Evolutionary conservation across 208 protist genomes (phyloP), one percentile per base, ranked within the genome.

Genomic region (Leishmania turanica): DNA sequence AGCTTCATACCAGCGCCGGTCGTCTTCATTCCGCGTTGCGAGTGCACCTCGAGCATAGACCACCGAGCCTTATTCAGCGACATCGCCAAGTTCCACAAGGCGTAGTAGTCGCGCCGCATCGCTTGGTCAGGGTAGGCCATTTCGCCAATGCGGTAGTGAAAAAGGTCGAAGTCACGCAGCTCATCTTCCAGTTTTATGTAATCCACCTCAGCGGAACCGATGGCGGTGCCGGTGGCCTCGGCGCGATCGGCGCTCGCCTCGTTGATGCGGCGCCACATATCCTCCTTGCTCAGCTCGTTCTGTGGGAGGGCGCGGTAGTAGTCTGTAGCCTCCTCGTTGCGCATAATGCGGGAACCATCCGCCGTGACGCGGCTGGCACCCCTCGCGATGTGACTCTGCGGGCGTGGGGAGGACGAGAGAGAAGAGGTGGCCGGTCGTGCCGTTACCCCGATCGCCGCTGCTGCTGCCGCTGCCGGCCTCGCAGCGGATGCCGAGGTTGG

Each of bases 1-100:
- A 95, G 82, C 86, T 96, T 96, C 91, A 97, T 96, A 47, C 92
- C 90, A n/a, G 93, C 95, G n/a, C 95, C 95, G 47, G 95, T 97
- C 51, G 90, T 95, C 81, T 96, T 97, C 77, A 96, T 87, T 58
- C 93, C 93, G 31, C 91, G 90, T 87, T 97, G 92, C 54, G 92
- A 89, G 77, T 96, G 90, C 60, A 96, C 93, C 85, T 97, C 93
- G 19, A 97, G 89, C 95, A 96, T 96, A n/a, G 87, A 90, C 93
- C 95, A 97, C 60, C 95, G 91, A 34, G 95, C 95, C 84, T 93
- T 95, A 79, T 97, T 97, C 54, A 97, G 89, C 19, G 91, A 89
- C 91, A 95, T 95, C 66, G 92, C 89, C 8, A 97, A 77, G 56
- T 90, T 89, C 91, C 92, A 96, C 92, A 97, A 81, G 71, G 93